These are phyloP conservation scores for Trapa incisa DNA, from an alignment of 345 rosid species.

Conservation along the genomic window DNA sequence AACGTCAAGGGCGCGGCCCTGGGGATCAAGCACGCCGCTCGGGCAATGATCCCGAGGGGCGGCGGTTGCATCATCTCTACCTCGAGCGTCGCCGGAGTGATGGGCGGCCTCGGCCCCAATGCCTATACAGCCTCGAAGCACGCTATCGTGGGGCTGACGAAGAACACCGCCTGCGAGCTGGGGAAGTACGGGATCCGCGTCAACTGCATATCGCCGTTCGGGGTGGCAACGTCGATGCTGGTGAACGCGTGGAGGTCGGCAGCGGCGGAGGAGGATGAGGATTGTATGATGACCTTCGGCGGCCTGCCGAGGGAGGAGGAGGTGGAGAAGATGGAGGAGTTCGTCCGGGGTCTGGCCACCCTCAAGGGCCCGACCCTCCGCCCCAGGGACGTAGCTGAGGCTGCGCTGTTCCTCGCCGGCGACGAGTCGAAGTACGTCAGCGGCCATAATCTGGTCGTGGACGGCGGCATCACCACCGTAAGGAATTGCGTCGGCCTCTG, in stretches of 20 bases:
- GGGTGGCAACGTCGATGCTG: slow-evolving; percentile 16
- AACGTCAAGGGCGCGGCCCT: slow-evolving; percentile 12
- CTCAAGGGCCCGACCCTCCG: slow-evolving; percentile 10
- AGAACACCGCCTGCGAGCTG: slow-evolving; percentile 13
- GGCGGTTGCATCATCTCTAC: slow-evolving; percentile 16
- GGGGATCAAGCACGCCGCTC: slow-evolving; percentile 12
- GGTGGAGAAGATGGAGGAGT: slow-evolving; percentile 14
- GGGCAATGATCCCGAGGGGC: slow-evolving; percentile 12
- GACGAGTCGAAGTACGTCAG: slow-evolving; percentile 18
- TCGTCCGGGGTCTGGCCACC: slow-evolving; percentile 5
- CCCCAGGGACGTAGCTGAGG: slow-evolving; percentile 13
- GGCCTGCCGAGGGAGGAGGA: slow-evolving; percentile 7
- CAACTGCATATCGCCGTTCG: slow-evolving; percentile 17
- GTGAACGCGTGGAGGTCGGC: slow-evolving; percentile 10
- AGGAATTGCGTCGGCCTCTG: slow-evolving; percentile 13
- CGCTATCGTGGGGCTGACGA: slow-evolving; percentile 15
- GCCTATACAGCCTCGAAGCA: slow-evolving; percentile 14
- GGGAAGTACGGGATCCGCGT: slow-evolving; percentile 14
- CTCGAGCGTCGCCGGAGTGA: slow-evolving; percentile 12
- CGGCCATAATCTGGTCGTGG: slow-evolving; percentile 15
- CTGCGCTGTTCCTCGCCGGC: slow-evolving; percentile 14
- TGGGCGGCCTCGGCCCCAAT: slow-evolving; percentile 14
- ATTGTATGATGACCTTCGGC: slow-evolving; percentile 1
- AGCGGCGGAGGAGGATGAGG: neutral
- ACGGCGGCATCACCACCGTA: slow-evolving; percentile 13